A percentile compares a stretch with the other conserved stretches of the same genome.
phyloP scores from a whole-genome alignment of 306 rosid species.

The Pterocarpus santalinus region DNA sequence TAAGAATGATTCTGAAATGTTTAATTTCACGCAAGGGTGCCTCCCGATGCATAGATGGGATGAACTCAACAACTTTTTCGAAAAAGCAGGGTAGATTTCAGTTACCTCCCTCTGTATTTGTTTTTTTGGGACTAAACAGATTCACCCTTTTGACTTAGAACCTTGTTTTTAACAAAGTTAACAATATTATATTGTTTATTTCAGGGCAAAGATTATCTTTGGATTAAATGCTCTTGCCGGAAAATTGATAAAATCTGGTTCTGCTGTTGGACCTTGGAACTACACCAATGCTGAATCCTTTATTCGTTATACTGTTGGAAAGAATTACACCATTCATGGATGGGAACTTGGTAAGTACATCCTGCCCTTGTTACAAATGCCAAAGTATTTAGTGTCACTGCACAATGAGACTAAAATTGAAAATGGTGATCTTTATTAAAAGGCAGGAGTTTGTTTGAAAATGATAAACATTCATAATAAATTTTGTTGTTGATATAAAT shows the following conservation, averaged over 20 bases:
- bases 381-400: neutral
- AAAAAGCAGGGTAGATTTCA: conserved; percentile 73
- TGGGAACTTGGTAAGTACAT: conserved; percentile 91
- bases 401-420: neutral
- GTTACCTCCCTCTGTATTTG: neutral
- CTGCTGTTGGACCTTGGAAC: conserved; percentile 84
- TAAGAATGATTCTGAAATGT: conserved; percentile 59
- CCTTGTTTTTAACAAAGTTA: neutral
- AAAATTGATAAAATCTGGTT: conserved; percentile 51
- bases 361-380: neutral
- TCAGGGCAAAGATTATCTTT: conserved; percentile 85
- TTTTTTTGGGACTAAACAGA: neutral
- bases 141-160: conserved; percentile 21
- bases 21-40: conserved; percentile 87
- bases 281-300: conserved; percentile 78
- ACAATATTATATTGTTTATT: conserved; percentile 33
- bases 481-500: neutral
- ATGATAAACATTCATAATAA: neutral
- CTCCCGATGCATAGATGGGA: conserved; percentile 92
- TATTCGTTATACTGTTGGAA: conserved; percentile 73
- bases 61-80: conserved; percentile 73
- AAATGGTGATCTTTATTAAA: conserved; percentile 37
- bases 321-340: conserved; percentile 71
- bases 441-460: neutral
- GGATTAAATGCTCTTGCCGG: conserved; percentile 92